A percentile compares a stretch with the other conserved stretches of the same genome.
Conservation (phyloP, 2,329 filamentous ascomycete genomes). For the Aspergillus thermomutatus region DNA sequence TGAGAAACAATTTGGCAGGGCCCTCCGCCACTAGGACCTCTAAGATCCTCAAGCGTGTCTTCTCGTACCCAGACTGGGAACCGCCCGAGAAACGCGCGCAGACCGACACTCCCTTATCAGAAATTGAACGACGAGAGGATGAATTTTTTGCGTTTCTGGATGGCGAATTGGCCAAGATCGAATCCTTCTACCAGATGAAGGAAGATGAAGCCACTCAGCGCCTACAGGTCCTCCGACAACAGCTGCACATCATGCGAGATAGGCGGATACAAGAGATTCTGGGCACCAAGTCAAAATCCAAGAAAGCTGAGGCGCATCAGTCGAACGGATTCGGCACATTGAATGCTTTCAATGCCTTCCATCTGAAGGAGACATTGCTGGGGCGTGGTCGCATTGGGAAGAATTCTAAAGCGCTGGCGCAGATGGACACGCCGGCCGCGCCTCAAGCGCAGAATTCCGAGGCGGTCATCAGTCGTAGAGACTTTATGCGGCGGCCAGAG, state of each 20-base stretch:
- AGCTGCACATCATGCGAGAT: constrained; percentile 91
- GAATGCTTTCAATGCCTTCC: constrained; percentile 20
- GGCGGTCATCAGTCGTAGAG: constrained; percentile 36
- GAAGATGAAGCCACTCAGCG: constrained; percentile 79
- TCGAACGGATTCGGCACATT: constrained; percentile 19
- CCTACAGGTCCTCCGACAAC: constrained; percentile 68
- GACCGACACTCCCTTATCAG: constrained; percentile 52
- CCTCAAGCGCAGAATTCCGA: constrained; percentile 29
- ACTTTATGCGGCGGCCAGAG: constrained; percentile 47
- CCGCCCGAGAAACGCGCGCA: constrained; percentile 48
- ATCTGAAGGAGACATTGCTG: constrained; percentile 41
- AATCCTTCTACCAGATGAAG: constrained; percentile 82
- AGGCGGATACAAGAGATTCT: constrained; percentile 71
- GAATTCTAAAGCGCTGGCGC: constrained; percentile 50
- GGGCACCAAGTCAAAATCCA: constrained; percentile 36
- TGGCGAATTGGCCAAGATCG: constrained; percentile 82
- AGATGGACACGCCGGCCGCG: constrained; percentile 40
- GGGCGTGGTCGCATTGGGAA: constrained; percentile 52
- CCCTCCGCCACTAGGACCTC: constrained; percentile 20
- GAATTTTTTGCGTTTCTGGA: constrained; percentile 88
- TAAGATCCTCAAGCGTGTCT: constrained; percentile 38
- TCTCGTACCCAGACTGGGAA: constrained; percentile 35
- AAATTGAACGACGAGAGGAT: constrained; percentile 69
- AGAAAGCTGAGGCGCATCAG: constrained; percentile 17
- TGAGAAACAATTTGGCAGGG: constrained; percentile 23